These are phyloP conservation scores for Megacollybia platyphylla DNA, from an alignment of 1,284 basidiomycete genomes.

Conservation along the genomic window DNA sequence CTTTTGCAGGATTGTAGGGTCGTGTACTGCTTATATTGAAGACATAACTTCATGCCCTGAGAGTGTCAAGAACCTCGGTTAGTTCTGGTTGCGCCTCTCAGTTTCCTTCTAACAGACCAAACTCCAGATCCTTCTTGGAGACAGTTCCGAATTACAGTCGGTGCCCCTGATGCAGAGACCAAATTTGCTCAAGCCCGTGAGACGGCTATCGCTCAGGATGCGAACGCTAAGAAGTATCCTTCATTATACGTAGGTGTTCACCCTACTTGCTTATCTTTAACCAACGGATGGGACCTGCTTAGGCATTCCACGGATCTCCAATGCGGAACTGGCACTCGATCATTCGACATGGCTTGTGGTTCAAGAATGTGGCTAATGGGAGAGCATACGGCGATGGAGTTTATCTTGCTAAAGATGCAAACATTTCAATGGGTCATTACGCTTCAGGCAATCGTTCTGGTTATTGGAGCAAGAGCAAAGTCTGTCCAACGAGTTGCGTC, in stretches of 20 bases:
- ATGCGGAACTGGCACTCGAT: constrained; percentile 25
- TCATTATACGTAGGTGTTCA: constrained; percentile 45
- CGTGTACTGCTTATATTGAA: constrained; percentile 53
- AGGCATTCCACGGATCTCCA: constrained; percentile 43
- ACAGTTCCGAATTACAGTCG: constrained; percentile 53
- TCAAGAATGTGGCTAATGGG: constrained; percentile 34
- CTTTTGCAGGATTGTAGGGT: constrained; percentile 40
- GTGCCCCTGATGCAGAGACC: constrained; percentile 52
- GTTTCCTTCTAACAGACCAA: background rate
- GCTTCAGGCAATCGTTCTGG: constrained; percentile 16
- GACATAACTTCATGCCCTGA: constrained; percentile 38
- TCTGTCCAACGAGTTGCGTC: constrained; percentile 30
- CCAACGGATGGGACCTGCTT: constrained; percentile 21
- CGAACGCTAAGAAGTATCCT: constrained; percentile 31
- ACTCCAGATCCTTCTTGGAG: constrained; percentile 28
- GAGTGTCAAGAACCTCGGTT: constrained; percentile 36
- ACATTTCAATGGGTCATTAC: constrained; percentile 30
- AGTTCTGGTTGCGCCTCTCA: constrained; percentile 4
- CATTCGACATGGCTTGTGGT: constrained; percentile 53
- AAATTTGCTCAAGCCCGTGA: constrained; percentile 34
- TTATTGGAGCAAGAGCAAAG: constrained; percentile 35
- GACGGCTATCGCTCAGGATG: constrained; percentile 19
- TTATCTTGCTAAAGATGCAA: constrained; percentile 47
- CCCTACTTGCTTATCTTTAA: constrained; percentile 49
- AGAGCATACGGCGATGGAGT: constrained; percentile 51